A percentile compares a stretch with the other conserved stretches of the same genome.
These are phyloP conservation scores for Diaporthe nobilis DNA, from an alignment of 2,329 filamentous ascomycete species.

Conservation along the genomic window DNA sequence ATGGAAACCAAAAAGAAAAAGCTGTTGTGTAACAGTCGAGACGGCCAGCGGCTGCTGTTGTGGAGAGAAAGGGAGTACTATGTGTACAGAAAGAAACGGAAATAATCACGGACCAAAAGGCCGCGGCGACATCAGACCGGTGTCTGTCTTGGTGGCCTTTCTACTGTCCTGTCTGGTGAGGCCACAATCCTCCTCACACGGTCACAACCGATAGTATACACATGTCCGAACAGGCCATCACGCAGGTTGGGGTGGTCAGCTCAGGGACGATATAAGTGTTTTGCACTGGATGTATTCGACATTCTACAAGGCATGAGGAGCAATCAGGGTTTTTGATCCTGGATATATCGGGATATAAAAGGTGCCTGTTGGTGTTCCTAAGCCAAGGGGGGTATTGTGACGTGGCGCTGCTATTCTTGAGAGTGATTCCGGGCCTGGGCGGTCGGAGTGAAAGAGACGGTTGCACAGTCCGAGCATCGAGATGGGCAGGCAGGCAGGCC, in stretches of 20 bases:
- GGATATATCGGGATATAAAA: not conserved
- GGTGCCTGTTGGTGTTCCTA: not conserved
- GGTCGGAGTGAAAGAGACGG: not conserved
- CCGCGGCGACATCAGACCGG: constrained; percentile 3
- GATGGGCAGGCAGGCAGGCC: not conserved
- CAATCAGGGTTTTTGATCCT: not conserved
- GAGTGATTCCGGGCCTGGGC: constrained; percentile 9
- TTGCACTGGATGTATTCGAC: not conserved
- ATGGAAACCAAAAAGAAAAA: not conserved
- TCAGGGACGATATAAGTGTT: not conserved
- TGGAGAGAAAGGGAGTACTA: not conserved
- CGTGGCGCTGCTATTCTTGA: constrained; percentile 11
- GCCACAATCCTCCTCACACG: constrained; percentile 27
- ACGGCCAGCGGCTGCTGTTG: constrained; percentile 13
- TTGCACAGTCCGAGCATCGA: not conserved
- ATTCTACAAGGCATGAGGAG: not conserved
- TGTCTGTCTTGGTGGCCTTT: not conserved
- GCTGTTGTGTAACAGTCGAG: not conserved
- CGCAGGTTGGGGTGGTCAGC: not conserved
- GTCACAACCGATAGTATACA: not conserved
- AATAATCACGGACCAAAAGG: not conserved
- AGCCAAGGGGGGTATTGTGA: not conserved
- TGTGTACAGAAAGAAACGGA: not conserved
- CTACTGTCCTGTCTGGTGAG: not conserved
- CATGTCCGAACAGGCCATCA: constrained; percentile 1